Evolutionary conservation across 495 filamentous ascomycete species (phyloP).

Genomic region (Baudoinia panamericana): DNA sequence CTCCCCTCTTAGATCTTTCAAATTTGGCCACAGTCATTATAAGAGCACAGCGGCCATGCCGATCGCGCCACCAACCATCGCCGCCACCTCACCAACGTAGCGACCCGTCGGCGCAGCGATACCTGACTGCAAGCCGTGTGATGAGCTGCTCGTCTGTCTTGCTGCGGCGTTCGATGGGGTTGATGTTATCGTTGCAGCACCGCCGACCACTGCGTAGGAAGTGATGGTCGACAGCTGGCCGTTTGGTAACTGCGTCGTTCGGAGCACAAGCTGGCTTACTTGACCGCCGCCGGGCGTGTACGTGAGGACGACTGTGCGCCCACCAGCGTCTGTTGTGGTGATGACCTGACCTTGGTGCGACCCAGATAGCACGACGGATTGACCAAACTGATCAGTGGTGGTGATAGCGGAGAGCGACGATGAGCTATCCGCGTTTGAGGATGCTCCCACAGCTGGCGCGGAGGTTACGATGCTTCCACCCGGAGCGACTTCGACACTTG

Average conservation of each 20-base stretch:
- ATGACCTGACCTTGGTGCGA: constrained; percentile 21
- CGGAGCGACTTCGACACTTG: constrained; percentile 6
- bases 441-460: neutral
- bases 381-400: constrained; percentile 20
- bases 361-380: constrained; percentile 18
- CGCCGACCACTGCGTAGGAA: constrained; percentile 20
- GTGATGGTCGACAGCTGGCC: constrained; percentile 28
- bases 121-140: constrained; percentile 18
- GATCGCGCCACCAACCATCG: constrained; percentile 24
- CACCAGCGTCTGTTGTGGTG: constrained; percentile 26
- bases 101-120: constrained; percentile 13
- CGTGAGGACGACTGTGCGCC: constrained; percentile 27
- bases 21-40: neutral
- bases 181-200: neutral
- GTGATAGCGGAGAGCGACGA: constrained; percentile 14
- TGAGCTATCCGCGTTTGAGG: neutral
- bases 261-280: constrained; percentile 23
- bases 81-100: constrained; percentile 17
- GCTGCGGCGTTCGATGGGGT: neutral
- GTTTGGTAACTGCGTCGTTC: constrained; percentile 25
- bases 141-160: neutral
- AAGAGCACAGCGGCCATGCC: constrained; percentile 18
- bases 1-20: too few species aligned
- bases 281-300: constrained; percentile 27
- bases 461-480: constrained; percentile 15